Evolutionary conservation across 2,329 filamentous ascomycete species (phyloP).

Genomic region (Fusarium paranaense): DNA sequence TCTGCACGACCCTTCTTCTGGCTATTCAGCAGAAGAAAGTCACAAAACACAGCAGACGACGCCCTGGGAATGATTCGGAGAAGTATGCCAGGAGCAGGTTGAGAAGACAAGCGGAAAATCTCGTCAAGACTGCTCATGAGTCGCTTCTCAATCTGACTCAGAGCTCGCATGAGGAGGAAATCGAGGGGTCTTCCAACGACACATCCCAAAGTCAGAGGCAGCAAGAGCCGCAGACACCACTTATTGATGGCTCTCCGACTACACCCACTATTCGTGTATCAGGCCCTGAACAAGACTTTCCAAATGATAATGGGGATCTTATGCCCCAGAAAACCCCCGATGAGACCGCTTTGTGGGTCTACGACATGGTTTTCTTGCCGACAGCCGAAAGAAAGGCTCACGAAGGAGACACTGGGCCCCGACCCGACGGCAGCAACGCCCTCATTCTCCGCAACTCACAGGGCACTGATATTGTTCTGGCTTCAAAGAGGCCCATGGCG

Average conservation of each 20-base stretch:
- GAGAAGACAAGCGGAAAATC: background rate
- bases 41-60: background rate
- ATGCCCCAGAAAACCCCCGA: background rate
- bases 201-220: background rate
- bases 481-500: background rate
- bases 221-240: background rate
- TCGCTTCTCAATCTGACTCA: background rate
- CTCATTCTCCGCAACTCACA: background rate
- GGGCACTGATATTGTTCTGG: background rate
- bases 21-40: background rate
- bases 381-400: background rate
- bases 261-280: background rate
- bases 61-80: background rate
- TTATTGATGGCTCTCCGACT: background rate
- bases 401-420: background rate
- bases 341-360: background rate
- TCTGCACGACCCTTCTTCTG: background rate
- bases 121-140: conserved; percentile 1
- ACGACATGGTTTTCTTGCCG: background rate
- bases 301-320: background rate
- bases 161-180: background rate
- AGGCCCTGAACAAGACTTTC: background rate
- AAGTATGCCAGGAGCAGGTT: background rate
- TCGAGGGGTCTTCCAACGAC: background rate
- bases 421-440: background rate